Percentiles rank a stretch among this genome's conserved stretches.
These are phyloP conservation scores for Paramecium octaurelia DNA, from an alignment of 73 alveolate species.

Conservation along the genomic window DNA sequence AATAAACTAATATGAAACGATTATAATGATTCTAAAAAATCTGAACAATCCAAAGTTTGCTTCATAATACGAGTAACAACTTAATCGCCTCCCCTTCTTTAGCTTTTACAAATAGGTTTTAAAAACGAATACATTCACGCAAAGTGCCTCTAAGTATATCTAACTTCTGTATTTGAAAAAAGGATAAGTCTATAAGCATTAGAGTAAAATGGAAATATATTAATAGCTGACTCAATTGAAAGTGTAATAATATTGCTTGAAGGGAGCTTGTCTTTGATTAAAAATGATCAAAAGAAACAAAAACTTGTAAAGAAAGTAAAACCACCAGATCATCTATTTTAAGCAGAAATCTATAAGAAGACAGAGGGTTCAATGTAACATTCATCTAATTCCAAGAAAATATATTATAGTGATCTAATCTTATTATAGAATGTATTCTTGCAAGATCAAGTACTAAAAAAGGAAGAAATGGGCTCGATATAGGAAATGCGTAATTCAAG, in stretches of 20 bases:
- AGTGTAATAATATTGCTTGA: background rate
- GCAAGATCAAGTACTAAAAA: background rate
- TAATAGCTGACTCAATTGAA: background rate
- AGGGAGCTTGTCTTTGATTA: background rate
- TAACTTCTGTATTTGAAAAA: background rate
- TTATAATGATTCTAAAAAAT: background rate
- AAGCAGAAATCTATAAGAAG: background rate
- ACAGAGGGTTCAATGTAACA: background rate
- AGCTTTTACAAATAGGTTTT: background rate
- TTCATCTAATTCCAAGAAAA: background rate
- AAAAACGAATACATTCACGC: background rate
- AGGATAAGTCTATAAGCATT: slow-evolving; percentile 16
- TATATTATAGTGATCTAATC: background rate
- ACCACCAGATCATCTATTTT: slow-evolving; percentile 11
- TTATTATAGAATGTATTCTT: background rate
- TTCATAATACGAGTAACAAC: background rate
- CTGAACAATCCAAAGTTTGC: background rate
- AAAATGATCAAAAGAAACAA: background rate
- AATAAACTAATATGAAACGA: background rate
- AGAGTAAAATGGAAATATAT: background rate
- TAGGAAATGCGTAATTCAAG: slow-evolving; percentile 1
- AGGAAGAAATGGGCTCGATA: background rate
- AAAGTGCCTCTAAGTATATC: background rate
- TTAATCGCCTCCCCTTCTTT: background rate
- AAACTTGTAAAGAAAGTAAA: background rate